phyloP scores from a whole-genome alignment of 2,329 filamentous ascomycete species.

The Metarhizium brunneum region DNA sequence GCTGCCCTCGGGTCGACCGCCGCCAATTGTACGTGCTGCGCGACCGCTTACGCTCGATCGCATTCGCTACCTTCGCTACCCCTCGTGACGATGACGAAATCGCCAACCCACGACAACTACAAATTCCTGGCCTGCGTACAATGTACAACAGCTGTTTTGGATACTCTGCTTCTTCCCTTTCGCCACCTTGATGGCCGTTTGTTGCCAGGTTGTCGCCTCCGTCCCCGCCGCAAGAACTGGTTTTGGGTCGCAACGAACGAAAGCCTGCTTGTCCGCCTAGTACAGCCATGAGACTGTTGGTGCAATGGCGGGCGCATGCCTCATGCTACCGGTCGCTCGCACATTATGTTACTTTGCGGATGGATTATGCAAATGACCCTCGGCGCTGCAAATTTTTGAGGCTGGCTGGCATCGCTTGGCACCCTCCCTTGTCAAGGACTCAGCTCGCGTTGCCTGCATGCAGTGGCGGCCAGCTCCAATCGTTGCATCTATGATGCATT shows the following conservation, averaged over 20 bases:
- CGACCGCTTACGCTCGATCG: slow-evolving; percentile 4
- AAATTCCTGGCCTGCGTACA: neutral
- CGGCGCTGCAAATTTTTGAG: neutral
- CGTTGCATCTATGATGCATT: neutral
- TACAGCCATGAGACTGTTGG: neutral
- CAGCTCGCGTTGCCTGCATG: neutral
- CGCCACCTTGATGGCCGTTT: neutral
- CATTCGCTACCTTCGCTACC: slow-evolving; percentile 5
- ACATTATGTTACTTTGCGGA: too few species aligned
- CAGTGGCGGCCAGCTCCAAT: neutral
- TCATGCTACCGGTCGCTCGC: too few species aligned
- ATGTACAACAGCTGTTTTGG: neutral
- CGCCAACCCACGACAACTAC: neutral
- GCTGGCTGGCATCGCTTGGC: neutral
- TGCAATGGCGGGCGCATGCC: neutral
- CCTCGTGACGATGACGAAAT: slow-evolving; percentile 11
- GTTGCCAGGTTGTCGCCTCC: neutral
- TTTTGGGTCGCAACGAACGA: neutral
- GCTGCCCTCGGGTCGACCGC: neutral
- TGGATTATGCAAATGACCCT: neutral
- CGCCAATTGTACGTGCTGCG: neutral
- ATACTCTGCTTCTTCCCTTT: neutral
- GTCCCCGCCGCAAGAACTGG: neutral
- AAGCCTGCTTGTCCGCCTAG: neutral
- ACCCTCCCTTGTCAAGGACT: neutral